Conservation (phyloP, 441 rosid genomes). For the Hura crepitans region DNA sequence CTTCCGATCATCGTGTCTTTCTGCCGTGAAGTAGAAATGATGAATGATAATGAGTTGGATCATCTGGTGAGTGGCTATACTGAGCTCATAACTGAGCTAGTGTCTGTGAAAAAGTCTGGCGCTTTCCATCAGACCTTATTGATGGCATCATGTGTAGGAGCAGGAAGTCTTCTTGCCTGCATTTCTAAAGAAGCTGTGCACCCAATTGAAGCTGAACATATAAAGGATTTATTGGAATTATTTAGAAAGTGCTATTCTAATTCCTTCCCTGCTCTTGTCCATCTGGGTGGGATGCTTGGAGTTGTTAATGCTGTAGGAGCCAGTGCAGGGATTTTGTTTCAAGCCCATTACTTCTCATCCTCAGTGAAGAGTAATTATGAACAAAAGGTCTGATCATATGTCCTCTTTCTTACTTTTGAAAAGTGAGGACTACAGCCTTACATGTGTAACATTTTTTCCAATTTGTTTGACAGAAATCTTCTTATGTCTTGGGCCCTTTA, state of each 20-base stretch:
- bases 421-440: background rate
- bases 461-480: constrained; percentile 54
- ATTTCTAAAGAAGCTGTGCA: constrained; percentile 70
- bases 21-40: constrained; percentile 75
- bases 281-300: constrained; percentile 90
- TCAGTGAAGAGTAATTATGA: constrained; percentile 32
- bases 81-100: constrained; percentile 64
- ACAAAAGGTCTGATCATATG: constrained; percentile 40
- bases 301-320: constrained; percentile 81
- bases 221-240: constrained; percentile 54
- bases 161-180: constrained; percentile 70
- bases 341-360: constrained; percentile 40
- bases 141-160: constrained; percentile 79
- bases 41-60: constrained; percentile 56
- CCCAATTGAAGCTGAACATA: constrained; percentile 46
- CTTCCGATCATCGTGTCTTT: constrained; percentile 69
- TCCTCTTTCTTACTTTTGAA: constrained; percentile 16
- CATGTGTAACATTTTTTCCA: constrained; percentile 22
- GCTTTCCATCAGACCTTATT: constrained; percentile 62
- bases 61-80: constrained; percentile 50
- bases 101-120: constrained; percentile 55
- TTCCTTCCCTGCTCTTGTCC: constrained; percentile 53
- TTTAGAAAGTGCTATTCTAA: constrained; percentile 71
- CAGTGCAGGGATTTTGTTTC: constrained; percentile 64
- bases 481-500: constrained; percentile 51